These are phyloP conservation scores for Aspergillus brunneoviolaceus DNA, from an alignment of 2,329 filamentous ascomycete genomes.

Conservation along the genomic window DNA sequence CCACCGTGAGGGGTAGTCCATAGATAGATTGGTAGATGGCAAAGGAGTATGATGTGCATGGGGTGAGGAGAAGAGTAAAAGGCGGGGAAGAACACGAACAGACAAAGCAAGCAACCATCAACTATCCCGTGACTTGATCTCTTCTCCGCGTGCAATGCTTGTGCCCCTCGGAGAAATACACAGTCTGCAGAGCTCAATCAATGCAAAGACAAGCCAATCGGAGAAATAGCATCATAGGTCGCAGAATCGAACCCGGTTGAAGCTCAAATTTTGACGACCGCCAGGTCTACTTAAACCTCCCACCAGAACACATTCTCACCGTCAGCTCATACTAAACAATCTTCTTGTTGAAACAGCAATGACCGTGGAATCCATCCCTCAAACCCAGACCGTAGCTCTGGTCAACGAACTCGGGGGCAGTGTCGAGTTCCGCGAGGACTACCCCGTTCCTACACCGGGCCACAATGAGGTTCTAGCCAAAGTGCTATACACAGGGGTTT, in stretches of 20 bases:
- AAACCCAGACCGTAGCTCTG: slow-evolving; percentile 42
- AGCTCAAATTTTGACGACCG: too few species aligned
- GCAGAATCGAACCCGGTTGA: too few species aligned
- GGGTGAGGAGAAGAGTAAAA: neutral
- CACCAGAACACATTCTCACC: too few species aligned
- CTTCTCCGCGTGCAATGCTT: too few species aligned
- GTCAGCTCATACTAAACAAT: too few species aligned
- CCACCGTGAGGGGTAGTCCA: neutral
- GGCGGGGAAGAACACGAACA: too few species aligned
- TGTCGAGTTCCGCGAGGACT: slow-evolving; percentile 43
- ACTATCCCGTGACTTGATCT: too few species aligned
- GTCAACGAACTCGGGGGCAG: slow-evolving; percentile 42
- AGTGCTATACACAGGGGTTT: slow-evolving; percentile 48
- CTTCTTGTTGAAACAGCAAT: neutral
- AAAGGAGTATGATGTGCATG: too few species aligned
- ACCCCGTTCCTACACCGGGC: slow-evolving; percentile 42
- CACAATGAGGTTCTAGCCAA: slow-evolving; percentile 47
- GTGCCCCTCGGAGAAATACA: too few species aligned
- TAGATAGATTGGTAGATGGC: too few species aligned
- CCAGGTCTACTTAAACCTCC: neutral
- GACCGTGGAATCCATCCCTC: slow-evolving; percentile 1
- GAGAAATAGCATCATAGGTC: neutral
- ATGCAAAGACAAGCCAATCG: neutral
- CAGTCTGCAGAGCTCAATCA: too few species aligned
- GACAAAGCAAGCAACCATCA: too few species aligned